These are phyloP conservation scores for Calycina herbarum DNA, from an alignment of 2,329 filamentous ascomycete genomes.

Conservation along the genomic window DNA sequence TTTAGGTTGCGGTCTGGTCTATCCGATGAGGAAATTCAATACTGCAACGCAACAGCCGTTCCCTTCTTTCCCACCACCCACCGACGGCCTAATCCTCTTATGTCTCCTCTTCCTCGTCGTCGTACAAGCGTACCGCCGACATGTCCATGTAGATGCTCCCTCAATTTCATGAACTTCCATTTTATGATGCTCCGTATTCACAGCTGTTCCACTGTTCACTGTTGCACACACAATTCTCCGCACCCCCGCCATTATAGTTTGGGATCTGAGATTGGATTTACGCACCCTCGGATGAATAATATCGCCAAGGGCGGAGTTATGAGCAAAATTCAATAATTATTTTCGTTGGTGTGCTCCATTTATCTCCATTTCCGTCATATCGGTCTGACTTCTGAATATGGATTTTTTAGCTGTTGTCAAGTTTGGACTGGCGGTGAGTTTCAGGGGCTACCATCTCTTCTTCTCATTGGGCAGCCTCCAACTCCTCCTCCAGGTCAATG, in stretches of 20 bases:
- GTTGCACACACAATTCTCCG: constrained; percentile 15
- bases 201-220: not conserved
- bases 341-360: not conserved
- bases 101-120: constrained; percentile 4
- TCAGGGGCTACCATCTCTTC: constrained; percentile 22
- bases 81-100: not conserved
- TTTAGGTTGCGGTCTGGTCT: constrained; percentile 8
- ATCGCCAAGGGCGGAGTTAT: not conserved
- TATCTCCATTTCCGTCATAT: not conserved
- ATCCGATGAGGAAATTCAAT: constrained; percentile 14
- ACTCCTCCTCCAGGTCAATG: not conserved
- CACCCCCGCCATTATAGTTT: not conserved
- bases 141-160: not conserved
- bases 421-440: constrained; percentile 30
- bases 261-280: constrained; percentile 6
- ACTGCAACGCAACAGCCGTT: constrained; percentile 16
- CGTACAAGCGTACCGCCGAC: constrained; percentile 13
- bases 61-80: not conserved
- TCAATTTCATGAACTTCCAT: not conserved
- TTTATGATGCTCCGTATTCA: not conserved
- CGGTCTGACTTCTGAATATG: not conserved
- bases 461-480: not conserved
- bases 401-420: constrained; percentile 6
- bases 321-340: not conserved
- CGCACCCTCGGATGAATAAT: constrained; percentile 11